Base-by-base conservation (phyloP, 139 green algal genomes). In the Haematococcus sp. region DNA sequence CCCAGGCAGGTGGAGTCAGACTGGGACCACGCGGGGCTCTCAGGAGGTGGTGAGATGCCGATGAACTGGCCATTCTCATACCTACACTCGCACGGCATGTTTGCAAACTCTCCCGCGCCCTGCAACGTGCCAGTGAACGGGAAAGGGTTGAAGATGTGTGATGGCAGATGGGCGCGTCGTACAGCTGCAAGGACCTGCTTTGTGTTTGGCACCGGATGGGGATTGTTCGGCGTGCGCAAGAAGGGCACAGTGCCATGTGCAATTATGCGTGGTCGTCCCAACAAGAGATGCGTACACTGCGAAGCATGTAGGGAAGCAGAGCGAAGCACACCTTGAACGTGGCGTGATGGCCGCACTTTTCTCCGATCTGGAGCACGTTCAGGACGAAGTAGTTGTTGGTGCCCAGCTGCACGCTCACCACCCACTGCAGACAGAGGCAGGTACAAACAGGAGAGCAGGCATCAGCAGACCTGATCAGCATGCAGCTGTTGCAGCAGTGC, bases 371-470 rank as follows among this genome's bases (percentile, higher is more conserved):
- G 2, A 86, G 74, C 0, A 84, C 66, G n/a, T 84, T 79, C 43
- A 76, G 70, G 1, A 89, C 84, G 75, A 88, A 90, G 56, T 85
- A 90, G 34, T 71, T 74, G 66, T 90, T 90, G 23, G 83, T 90
- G 44, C 84, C 84, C 31, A 81, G 76, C 52, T 81, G 76, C 7
- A 71, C 61, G 32, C 28, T 63, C 51, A 81, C 70, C 16, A 83
- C 77, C 77, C 71, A 78, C 20, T 66, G 49, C 43, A 34, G 44
- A 72, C 46, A 63, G 15, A 28, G 40, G 31, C 5, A 71, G 40
- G 31, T 5, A 71, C 32, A 31, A 31, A 23, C 11, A 9, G 4
- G 7, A 28, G 59, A n/a, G 40, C 40, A 49, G 40, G 11, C 40
- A 11, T 49, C 40, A 49, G 40, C 40, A 55, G 46, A 55, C n/a